Evolutionary conservation across 2,329 filamentous ascomycete genomes (phyloP).

Genomic region (Verticillium tricorpus): DNA sequence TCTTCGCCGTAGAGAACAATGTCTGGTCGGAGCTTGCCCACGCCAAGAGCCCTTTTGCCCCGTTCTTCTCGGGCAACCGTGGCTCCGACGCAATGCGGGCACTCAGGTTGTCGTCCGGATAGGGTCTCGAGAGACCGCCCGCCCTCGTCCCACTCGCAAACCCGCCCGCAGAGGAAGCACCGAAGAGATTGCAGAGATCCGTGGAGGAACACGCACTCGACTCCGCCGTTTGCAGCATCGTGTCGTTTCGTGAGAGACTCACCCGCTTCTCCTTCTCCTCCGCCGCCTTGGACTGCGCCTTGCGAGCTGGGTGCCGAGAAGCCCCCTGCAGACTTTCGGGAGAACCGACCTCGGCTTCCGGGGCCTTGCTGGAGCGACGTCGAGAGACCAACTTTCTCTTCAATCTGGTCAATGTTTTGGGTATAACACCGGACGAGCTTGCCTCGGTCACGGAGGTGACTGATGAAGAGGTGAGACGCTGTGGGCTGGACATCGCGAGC

Average conservation of each 20-base stretch:
- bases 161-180: slow-evolving; percentile 57
- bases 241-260: neutral
- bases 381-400: slow-evolving; percentile 64
- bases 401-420: slow-evolving; percentile 71
- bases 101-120: slow-evolving; percentile 61
- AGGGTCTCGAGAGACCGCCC: slow-evolving; percentile 52
- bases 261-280: neutral
- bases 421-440: slow-evolving; percentile 70
- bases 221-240: slow-evolving; percentile 29
- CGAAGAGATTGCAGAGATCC: slow-evolving; percentile 62
- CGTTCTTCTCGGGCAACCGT: slow-evolving; percentile 58
- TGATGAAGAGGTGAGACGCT: slow-evolving; percentile 64
- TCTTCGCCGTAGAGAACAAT: slow-evolving; percentile 73
- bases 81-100: slow-evolving; percentile 59
- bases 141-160: slow-evolving; percentile 56
- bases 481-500: slow-evolving; percentile 61
- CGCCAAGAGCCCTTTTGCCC: slow-evolving; percentile 62
- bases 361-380: slow-evolving; percentile 58
- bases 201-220: slow-evolving; percentile 67
- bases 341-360: slow-evolving; percentile 58
- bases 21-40: slow-evolving; percentile 65
- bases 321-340: slow-evolving; percentile 36
- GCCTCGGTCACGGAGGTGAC: slow-evolving; percentile 60
- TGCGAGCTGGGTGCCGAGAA: slow-evolving; percentile 6
- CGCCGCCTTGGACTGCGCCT: neutral